Percentiles rank a stretch among this genome's conserved stretches.
Evolutionary conservation across 2,329 filamentous ascomycete genomes (phyloP).

Genomic region (Aciculosporium take): DNA sequence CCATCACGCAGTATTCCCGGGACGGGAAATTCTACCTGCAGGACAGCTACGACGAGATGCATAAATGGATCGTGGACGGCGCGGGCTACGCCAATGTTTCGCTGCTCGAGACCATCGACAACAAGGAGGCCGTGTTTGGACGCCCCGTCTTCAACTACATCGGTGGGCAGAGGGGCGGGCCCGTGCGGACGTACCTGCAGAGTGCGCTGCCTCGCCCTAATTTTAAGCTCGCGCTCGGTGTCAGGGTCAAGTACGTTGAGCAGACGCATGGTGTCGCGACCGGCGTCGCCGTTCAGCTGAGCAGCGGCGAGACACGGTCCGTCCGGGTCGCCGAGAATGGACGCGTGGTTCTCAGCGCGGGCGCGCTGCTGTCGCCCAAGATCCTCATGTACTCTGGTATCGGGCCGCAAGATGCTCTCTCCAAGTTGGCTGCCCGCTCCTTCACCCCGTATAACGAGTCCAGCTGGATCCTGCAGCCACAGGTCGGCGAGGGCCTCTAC

Average conservation of each 20-base stretch:
- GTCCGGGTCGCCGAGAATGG: constrained; percentile 13
- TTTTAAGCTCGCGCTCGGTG: constrained; percentile 29
- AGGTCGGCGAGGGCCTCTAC: constrained; percentile 35
- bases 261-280: constrained; percentile 25
- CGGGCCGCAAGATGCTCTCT: constrained; percentile 21
- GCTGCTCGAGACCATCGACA: constrained; percentile 29
- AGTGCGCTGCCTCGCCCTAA: constrained; percentile 25
- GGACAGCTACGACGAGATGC: constrained; percentile 26
- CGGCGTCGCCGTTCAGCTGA: constrained; percentile 24
- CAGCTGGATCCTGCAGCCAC: constrained; percentile 33
- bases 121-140: constrained; percentile 34
- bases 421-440: constrained; percentile 11
- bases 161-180: constrained; percentile 34
- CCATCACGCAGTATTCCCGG: constrained; percentile 27
- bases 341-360: constrained; percentile 25
- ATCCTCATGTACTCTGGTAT: constrained; percentile 32
- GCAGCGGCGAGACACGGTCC: constrained; percentile 17
- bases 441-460: constrained; percentile 15
- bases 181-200: constrained; percentile 34
- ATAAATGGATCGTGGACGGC: constrained; percentile 34
- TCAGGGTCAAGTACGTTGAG: constrained; percentile 29
- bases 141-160: constrained; percentile 33
- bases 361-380: constrained; percentile 24
- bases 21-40: constrained; percentile 33
- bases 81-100: constrained; percentile 32